Evolutionary conservation across 164 flowering plant genomes (phyloP).

Genomic region (Liquidambar formosana): DNA sequence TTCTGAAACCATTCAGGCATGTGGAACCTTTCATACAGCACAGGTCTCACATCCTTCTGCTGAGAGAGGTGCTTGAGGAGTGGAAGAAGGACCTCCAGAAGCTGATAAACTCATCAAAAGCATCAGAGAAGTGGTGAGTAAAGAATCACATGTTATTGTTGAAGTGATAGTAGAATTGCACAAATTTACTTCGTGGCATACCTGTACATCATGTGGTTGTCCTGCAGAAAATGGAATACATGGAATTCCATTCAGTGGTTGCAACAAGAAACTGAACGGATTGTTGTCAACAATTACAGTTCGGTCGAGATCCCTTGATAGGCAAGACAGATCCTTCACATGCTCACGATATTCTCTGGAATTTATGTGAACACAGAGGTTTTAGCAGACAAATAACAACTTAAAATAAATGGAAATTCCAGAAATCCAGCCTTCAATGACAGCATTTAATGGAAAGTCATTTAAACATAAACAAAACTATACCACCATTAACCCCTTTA

Average conservation of each 20-base stretch:
- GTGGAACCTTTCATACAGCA: conserved; percentile 75
- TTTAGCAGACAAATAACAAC: conserved; percentile 10
- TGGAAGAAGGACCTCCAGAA: conserved; percentile 83
- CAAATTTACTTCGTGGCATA: conserved; percentile 17
- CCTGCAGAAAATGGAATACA: conserved; percentile 91
- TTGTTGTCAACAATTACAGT: conserved; percentile 90
- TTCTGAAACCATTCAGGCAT: conserved; percentile 97
- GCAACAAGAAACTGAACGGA: conserved; percentile 94
- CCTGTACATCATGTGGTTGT: conserved; percentile 90
- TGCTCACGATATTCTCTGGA: conserved; percentile 88
- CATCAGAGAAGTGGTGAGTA: background rate
- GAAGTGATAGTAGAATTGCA: background rate
- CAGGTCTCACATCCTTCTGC: conserved; percentile 80
- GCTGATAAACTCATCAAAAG: conserved; percentile 41
- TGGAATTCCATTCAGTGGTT: conserved; percentile 92
- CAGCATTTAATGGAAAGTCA: no score
- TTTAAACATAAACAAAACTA: no score
- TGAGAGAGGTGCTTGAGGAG: conserved; percentile 76
- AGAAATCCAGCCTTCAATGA: no score
- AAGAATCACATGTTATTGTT: background rate
- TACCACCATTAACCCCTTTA: no score
- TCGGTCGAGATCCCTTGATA: conserved; percentile 73
- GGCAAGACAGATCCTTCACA: conserved; percentile 84
- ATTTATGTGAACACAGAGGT: background rate
- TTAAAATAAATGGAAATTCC: no score